These are phyloP conservation scores for Saccharomycopsis amapae DNA, from an alignment of 805 yeast species.

Conservation along the genomic window DNA sequence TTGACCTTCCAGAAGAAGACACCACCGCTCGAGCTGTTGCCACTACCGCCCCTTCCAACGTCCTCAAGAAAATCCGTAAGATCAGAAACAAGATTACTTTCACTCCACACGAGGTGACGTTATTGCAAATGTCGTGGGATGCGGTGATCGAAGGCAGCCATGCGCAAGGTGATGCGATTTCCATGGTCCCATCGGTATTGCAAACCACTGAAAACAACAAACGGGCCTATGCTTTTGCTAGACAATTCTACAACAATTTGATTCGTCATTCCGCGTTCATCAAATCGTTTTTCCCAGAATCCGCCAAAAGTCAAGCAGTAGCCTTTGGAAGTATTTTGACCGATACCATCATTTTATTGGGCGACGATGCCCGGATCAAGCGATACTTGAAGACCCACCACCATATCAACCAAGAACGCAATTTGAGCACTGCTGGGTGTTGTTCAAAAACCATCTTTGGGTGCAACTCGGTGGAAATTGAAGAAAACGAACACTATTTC, in stretches of 20 bases:
- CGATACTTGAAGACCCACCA: slow-evolving; percentile 6
- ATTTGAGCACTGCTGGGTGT: neutral
- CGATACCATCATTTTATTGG: slow-evolving; percentile 5
- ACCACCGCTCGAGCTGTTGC: slow-evolving; percentile 1
- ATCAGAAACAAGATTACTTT: slow-evolving; percentile 13
- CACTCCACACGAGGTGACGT: slow-evolving; percentile 1
- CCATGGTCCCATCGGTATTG: neutral
- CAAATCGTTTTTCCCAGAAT: slow-evolving; percentile 13
- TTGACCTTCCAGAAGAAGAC: no score
- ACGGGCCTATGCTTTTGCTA: slow-evolving; percentile 18
- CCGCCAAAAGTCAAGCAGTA: slow-evolving; percentile 8
- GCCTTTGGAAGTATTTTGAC: slow-evolving; percentile 15
- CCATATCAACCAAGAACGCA: slow-evolving; percentile 8
- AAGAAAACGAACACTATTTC: slow-evolving; percentile 17
- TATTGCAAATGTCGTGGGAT: slow-evolving; percentile 15
- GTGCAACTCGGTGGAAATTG: slow-evolving; percentile 5
- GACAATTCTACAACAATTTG: slow-evolving; percentile 20
- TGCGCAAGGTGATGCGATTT: neutral
- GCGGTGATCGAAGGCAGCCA: slow-evolving; percentile 7
- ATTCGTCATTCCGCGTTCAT: slow-evolving; percentile 14
- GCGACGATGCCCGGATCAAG: slow-evolving; percentile 1
- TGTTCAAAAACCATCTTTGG: slow-evolving; percentile 17
- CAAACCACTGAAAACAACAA: neutral
- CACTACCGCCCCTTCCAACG: neutral
- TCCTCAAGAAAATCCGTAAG: slow-evolving; percentile 13